Conservation (phyloP, 2,329 filamentous ascomycete genomes). For the Neoarthrinium moseri region DNA sequence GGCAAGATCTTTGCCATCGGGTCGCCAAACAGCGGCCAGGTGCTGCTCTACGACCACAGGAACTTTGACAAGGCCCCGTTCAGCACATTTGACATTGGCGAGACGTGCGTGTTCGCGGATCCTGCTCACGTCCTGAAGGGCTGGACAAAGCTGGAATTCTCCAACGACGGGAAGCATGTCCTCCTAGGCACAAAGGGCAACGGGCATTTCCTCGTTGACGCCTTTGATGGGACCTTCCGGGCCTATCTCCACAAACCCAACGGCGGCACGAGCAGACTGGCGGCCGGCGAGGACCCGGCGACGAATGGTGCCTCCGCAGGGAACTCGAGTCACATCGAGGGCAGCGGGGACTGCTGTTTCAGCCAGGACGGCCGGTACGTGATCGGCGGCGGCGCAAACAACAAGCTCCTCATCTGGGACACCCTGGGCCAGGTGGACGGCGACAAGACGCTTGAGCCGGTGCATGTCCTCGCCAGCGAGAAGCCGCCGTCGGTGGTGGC, state of each 20-base stretch:
- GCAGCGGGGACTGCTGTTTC: constrained; percentile 81
- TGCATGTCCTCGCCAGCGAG: constrained; percentile 63
- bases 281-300: constrained; percentile 48
- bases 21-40: constrained; percentile 72
- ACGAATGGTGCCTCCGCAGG: constrained; percentile 35
- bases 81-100: constrained; percentile 75
- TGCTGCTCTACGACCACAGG: constrained; percentile 89
- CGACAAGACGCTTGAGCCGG: constrained; percentile 62
- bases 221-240: constrained; percentile 79
- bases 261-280: constrained; percentile 50
- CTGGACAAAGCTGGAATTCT: constrained; percentile 94
- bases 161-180: constrained; percentile 88
- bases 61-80: constrained; percentile 94
- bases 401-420: constrained; percentile 81
- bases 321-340: constrained; percentile 50
- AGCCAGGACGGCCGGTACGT: constrained; percentile 87
- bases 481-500: constrained; percentile 73
- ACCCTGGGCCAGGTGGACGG: constrained; percentile 56
- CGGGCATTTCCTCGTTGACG: constrained; percentile 91
- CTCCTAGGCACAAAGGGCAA: constrained; percentile 80
- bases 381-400: constrained; percentile 72
- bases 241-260: constrained; percentile 65
- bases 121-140: constrained; percentile 61
- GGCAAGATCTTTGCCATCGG: constrained; percentile 89
- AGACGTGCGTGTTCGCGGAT: constrained; percentile 47